Base-by-base conservation (phyloP, 306 rosid genomes). In the Calophaca sinica region DNA sequence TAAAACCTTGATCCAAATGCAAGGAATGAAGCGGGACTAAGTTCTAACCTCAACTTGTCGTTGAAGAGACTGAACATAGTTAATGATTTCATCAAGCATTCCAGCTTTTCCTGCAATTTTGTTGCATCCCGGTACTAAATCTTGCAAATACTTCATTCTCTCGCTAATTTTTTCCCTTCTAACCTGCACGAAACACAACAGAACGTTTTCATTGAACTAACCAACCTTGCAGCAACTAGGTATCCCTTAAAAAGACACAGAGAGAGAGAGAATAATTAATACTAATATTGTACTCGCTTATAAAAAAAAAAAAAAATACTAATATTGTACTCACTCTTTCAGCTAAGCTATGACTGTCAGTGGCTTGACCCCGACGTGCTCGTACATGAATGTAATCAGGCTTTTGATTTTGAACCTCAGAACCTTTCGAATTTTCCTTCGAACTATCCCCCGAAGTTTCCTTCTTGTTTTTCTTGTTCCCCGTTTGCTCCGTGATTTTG, bases 51-150 rank as follows among this genome's bases (percentile, higher is more conserved):
- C 94, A 44, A 94, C 96, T 88, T 88, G 93, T 68, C 90, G 72
- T 83, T 91, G 96, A 68, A 94, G 97, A 73, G 97, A 91, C 55
- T 94, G 96, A 81, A 88, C 97, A 80, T 94, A 94, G 73, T 91
- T 94, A 81, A 94, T 94, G 77, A 94, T 94, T 82, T 94, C 99
- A 68, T 94, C 99, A 0, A 94, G 96, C 99, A 94, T 94, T 75
- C 99, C 97, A 38, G 99, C 99, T 85, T 94, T 94, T 55, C 96
- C 97, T 2, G 97, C 87, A 82, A 94, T 89, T 81, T 92, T 94
- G 84, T 94, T 90, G 79, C 99, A 94, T 1, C 99, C 99, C 0
- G 99, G 99, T 28, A 94, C 99, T 77, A 94, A 87, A 89, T 92
- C 97, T 84, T 94, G 97, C 75, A 94, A 80, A 82, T 90, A 90